Evolutionary conservation across 768 basidiomycete genomes (phyloP), one percentile per base, ranked within the genome.

Genomic region (Pleurotus platypus): DNA sequence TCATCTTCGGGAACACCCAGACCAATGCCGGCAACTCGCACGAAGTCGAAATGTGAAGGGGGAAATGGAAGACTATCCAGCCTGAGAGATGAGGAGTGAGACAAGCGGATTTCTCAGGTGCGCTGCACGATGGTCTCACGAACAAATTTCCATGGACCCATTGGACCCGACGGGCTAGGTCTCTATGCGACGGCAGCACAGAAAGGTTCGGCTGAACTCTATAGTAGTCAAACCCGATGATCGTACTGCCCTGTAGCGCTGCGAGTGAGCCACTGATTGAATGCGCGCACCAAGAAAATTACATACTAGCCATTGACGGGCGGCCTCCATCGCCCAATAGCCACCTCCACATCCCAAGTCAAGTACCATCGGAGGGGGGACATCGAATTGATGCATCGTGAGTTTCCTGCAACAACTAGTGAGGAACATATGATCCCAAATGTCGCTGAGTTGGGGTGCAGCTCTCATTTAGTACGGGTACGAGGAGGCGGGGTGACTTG

Each of bases 261-360:
- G 15, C 11, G 50, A 15, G 42, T 42, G 27, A 26, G 60, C 22
- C 54, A 57, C 57, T 43, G 27, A 46, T 58, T 24, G 54, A 46
- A 26, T 35, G 45, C 40, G 42, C 46, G 43, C 43, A 50, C 46
- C 24, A 42, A 22, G 45, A 30, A 30, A 54, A 27, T 38, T 24
- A 68, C 80, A 43, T 58, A 86, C 90, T 66, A 75, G 75, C 88
- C 89, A 91, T 46, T 73, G 70, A 61, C 76, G 82, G 2, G 84
- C 87, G 4, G 87, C 87, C 58, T 87, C 82, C 26, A 91, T 74
- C 2, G 78, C 79, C 89, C 90, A 92, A 50, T 78, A 77, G 1
- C 89, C 89, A 46, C 74, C 78, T 4, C 89, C 88, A 64, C 87
- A 89, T 0, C 88, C 90, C 7, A 92, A 69, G 63, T 90, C 87